Conservation (phyloP, 192 early-diverging fungal genomes). For the Thoreauomyces humboldtii region DNA sequence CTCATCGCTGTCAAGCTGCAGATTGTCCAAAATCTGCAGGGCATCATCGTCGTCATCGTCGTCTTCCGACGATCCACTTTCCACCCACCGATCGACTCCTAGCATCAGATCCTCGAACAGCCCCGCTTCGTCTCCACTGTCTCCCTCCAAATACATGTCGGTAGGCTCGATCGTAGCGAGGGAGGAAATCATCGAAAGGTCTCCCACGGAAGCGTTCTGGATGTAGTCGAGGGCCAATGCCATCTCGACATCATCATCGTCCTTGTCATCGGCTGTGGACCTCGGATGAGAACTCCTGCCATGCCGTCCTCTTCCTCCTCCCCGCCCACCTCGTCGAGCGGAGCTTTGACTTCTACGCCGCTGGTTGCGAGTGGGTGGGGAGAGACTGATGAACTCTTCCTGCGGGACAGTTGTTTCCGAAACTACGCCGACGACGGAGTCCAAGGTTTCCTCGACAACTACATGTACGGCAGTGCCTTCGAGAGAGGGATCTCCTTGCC, state of each 20-base stretch:
- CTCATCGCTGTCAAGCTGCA: neutral
- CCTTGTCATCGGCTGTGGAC: neutral
- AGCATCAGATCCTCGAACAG: conserved; percentile 12
- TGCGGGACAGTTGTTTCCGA: too few relatives aligned
- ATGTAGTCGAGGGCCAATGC: conserved; percentile 26
- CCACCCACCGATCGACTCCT: neutral
- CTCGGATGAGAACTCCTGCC: neutral
- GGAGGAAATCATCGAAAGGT: conserved; percentile 5
- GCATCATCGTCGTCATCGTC: neutral
- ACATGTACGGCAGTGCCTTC: too few relatives aligned
- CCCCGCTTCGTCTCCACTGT: conserved; percentile 14
- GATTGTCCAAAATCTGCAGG: neutral
- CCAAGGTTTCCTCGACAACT: too few relatives aligned
- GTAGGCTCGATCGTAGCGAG: neutral
- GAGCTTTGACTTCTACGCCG: neutral
- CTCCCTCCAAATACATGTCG: neutral
- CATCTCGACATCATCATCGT: conserved; percentile 27
- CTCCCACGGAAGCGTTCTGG: conserved; percentile 25
- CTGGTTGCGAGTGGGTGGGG: neutral
- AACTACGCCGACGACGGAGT: too few relatives aligned
- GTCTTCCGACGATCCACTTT: neutral
- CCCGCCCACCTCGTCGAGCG: neutral
- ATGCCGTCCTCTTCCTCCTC: neutral
- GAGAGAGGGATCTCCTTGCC: too few relatives aligned
- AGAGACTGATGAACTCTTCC: neutral